These are phyloP conservation scores for Aspergillus awamori DNA, from an alignment of 2,329 filamentous ascomycete species.

Conservation along the genomic window DNA sequence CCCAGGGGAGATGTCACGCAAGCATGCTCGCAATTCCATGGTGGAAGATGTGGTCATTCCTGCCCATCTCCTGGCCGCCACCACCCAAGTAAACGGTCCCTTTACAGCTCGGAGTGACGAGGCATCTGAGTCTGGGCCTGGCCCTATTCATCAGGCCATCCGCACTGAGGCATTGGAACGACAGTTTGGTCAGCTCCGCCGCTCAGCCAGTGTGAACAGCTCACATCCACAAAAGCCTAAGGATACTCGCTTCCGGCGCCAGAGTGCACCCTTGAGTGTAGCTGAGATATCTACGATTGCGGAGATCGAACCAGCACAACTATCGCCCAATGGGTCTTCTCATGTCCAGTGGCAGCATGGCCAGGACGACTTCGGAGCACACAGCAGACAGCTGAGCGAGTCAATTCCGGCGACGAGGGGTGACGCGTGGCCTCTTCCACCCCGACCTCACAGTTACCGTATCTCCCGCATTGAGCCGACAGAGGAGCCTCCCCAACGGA, in stretches of 20 bases:
- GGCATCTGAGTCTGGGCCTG: neutral
- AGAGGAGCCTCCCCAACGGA: neutral
- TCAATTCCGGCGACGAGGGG: neutral
- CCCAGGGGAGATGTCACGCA: neutral
- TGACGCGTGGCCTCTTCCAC: conserved; percentile 8
- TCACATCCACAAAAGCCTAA: neutral
- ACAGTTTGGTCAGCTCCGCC: neutral
- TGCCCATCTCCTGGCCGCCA: conserved; percentile 2
- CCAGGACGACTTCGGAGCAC: neutral
- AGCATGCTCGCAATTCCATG: conserved; percentile 2
- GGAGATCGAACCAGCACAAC: neutral
- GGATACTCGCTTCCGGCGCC: neutral
- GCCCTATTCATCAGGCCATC: conserved; percentile 6
- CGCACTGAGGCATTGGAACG: neutral
- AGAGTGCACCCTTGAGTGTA: neutral
- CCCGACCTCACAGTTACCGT: conserved; percentile 1
- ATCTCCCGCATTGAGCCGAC: conserved; percentile 6
- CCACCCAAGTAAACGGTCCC: neutral
- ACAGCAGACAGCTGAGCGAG: neutral
- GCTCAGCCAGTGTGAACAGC: conserved; percentile 1
- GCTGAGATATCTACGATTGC: neutral
- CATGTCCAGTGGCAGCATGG: neutral
- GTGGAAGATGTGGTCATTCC: conserved; percentile 8
- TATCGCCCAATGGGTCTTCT: neutral
- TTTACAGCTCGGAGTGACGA: neutral